Evolutionary conservation across 148 eudicot genomes (phyloP).

Genomic region (Persicaria tinctoria): DNA sequence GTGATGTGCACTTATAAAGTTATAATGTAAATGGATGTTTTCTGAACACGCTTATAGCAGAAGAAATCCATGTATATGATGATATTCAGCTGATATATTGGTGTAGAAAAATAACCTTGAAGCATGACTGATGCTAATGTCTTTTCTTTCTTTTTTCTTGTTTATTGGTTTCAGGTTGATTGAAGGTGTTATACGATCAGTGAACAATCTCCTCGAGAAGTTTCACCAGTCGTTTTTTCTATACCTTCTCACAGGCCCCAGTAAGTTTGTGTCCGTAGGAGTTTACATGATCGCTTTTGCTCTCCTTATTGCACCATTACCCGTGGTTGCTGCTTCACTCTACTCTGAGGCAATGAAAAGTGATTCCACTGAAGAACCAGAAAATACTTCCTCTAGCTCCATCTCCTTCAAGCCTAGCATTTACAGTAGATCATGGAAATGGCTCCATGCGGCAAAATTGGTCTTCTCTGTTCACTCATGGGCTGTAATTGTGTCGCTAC

Average conservation of each 20-base stretch:
- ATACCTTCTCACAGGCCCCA: constrained; percentile 76
- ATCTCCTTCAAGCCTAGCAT: constrained; percentile 14
- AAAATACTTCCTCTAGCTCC: constrained; percentile 18
- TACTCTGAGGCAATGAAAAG: constrained; percentile 49
- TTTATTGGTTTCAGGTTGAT: constrained; percentile 56
- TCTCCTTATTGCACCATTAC: constrained; percentile 87
- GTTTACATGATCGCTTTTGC: constrained; percentile 95
- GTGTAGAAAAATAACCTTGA: not conserved
- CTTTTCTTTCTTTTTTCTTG: constrained; percentile 2
- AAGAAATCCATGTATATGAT: not conserved
- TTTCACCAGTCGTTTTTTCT: constrained; percentile 97
- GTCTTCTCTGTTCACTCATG: constrained; percentile 68
- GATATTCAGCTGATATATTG: not conserved
- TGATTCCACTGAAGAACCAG: constrained; percentile 16
- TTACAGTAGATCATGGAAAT: constrained; percentile 55
- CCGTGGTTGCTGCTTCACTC: constrained; percentile 84
- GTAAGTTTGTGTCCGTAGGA: constrained; percentile 90
- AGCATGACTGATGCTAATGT: not conserved
- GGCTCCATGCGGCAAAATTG: constrained; percentile 73
- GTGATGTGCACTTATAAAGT: not conserved
- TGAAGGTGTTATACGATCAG: constrained; percentile 77
- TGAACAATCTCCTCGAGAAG: constrained; percentile 94
- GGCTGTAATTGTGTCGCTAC: constrained; percentile 61
- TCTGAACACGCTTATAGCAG: not conserved
- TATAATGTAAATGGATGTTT: not conserved